A percentile compares a stretch with the other conserved stretches of the same genome.
Conservation (phyloP, 2,329 filamentous ascomycete species). For the Massarina eburnea region DNA sequence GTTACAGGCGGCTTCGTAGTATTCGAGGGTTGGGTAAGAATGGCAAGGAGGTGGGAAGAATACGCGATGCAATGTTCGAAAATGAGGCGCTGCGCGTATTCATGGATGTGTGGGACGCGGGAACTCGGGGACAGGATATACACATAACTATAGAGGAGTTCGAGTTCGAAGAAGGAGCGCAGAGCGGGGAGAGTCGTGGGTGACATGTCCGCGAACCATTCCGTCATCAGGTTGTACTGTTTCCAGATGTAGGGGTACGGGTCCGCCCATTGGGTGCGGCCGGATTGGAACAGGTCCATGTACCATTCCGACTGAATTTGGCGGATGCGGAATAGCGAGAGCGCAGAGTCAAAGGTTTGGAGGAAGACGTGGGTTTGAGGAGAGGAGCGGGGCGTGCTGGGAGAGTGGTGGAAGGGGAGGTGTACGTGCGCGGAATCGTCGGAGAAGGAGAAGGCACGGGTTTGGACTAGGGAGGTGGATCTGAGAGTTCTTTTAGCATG, state of each 20-base stretch:
- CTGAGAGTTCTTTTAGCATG: constrained; percentile 45
- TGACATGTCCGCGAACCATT: constrained; percentile 80
- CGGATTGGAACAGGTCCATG: constrained; percentile 80
- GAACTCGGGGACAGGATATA: constrained; percentile 83
- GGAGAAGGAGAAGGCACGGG: constrained; percentile 87
- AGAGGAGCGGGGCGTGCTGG: constrained; percentile 46
- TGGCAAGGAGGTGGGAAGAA: constrained; percentile 70
- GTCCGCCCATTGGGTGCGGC: constrained; percentile 67
- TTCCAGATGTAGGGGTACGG: constrained; percentile 73
- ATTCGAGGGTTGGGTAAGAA: constrained; percentile 57
- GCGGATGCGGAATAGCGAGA: constrained; percentile 81
- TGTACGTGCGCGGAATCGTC: constrained; percentile 83
- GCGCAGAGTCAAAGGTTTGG: constrained; percentile 66
- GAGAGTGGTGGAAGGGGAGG: constrained; percentile 60
- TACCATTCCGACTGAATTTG: constrained; percentile 87
- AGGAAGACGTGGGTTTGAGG: constrained; percentile 56
- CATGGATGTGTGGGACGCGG: constrained; percentile 69
- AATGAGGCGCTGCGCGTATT: constrained; percentile 77
- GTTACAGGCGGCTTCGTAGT: constrained; percentile 70
- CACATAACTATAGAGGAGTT: constrained; percentile 87
- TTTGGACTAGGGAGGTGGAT: constrained; percentile 84
- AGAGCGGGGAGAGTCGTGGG: constrained; percentile 64
- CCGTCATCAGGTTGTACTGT: constrained; percentile 72
- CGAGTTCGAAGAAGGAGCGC: constrained; percentile 78
- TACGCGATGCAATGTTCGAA: constrained; percentile 88